Evolutionary conservation across 345 rosid species (phyloP), one percentile per base, ranked within the genome.

Genomic region (Kandelia obovata): DNA sequence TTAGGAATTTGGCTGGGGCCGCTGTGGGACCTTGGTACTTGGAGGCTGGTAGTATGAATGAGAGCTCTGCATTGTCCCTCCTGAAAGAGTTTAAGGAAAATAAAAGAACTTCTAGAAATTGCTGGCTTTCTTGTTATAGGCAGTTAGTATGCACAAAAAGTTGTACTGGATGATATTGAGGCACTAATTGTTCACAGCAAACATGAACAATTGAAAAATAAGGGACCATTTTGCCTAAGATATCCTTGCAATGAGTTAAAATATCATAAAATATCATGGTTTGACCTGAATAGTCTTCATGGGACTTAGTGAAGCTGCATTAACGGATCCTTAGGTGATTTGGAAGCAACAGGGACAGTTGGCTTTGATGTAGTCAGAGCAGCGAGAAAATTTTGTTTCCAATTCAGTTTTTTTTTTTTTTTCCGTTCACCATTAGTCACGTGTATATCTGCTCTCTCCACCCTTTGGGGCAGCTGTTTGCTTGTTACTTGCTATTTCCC

Each of bases 31-130:
- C 86, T 21, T 84, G 90, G 90, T 84, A 76, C 70, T 71, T 83
- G 25, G 90, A 80, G 57, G 62, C 76, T 32, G 78, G 79, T 53
- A 71, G 75, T 59, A 80, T 83, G 79, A 86, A 79, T 64, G 91
- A 84, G 63, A 71, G 80, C 66, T 86, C 83, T 75, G 64, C 82
- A 32, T 82, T 88, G 63, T 75, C 90, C 25, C 72, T 88, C 57
- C 78, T 86, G n/a, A 89, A 86, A 46, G 94, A 88, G 71, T 86
- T 86, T 53, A 86, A 88, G 75, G 83, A 81, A 79, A 85, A 84
- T 78, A 85, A 85, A 84, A 74, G 92, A 85, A 71, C 86, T 89
- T 34, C 76, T 81, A 6, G 92, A 87, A 78, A 89, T 85, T 77
- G 79, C 78, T 1, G 85, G 87, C 30, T 57, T 17, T 57, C 26